Percentiles rank a stretch among this genome's conserved stretches.
Conservation (phyloP, 495 filamentous ascomycete species). For the Aspergillus nidulans region DNA sequence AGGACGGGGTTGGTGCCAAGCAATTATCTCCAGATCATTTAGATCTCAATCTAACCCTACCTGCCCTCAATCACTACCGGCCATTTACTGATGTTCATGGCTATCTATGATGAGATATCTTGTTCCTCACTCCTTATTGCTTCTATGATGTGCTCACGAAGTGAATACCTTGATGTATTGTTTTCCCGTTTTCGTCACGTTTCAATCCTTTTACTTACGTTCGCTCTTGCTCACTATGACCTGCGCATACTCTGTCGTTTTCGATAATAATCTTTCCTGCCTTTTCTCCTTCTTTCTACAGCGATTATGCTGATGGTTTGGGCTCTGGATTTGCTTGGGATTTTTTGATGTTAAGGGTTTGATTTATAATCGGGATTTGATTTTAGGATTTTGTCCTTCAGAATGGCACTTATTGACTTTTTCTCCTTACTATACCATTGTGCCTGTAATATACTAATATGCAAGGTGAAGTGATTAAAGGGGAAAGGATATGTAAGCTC, state of each 20-base stretch:
- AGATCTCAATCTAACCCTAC: constrained; percentile 4
- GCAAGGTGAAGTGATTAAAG: too few species aligned
- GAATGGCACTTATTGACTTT: constrained; percentile 5
- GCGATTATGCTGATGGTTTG: not conserved
- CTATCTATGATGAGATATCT: constrained; percentile 11
- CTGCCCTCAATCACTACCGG: not conserved
- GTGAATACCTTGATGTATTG: constrained; percentile 23
- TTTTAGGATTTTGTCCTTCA: constrained; percentile 5
- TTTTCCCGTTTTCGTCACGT: constrained; percentile 12
- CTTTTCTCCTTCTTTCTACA: not conserved
- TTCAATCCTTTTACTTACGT: not conserved
- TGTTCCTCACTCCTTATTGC: not conserved
- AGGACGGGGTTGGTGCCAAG: constrained; percentile 86
- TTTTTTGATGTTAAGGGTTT: not conserved
- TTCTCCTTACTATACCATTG: not conserved
- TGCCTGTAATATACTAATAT: too few species aligned
- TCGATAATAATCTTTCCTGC: not conserved
- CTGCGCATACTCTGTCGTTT: constrained; percentile 10
- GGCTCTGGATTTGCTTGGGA: not conserved
- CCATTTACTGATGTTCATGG: constrained; percentile 15
- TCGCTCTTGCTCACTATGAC: constrained; percentile 11
- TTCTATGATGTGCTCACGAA: constrained; percentile 19
- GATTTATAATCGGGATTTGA: not conserved
- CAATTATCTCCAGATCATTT: constrained; percentile 81
- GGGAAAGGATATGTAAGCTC: too few species aligned